These are phyloP conservation scores for Candida insectorum DNA, from an alignment of 805 yeast species.

Conservation along the genomic window DNA sequence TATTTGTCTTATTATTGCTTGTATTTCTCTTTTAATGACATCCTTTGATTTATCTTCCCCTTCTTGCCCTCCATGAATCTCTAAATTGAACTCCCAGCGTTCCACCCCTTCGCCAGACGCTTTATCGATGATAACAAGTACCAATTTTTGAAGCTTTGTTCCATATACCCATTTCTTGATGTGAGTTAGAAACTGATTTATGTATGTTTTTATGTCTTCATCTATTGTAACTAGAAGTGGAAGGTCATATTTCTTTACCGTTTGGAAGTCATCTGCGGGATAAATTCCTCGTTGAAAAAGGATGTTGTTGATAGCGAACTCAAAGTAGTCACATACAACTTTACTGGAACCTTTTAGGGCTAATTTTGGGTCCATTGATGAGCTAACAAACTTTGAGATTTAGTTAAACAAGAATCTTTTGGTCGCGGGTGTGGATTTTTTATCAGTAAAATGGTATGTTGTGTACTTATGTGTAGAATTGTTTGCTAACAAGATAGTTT, in stretches of 20 bases:
- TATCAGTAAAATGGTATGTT: too few relatives aligned
- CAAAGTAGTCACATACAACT: constrained; percentile 78
- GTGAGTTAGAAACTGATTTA: constrained; percentile 64
- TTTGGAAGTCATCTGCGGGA: constrained; percentile 79
- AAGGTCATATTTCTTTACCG: constrained; percentile 76
- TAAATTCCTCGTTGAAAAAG: constrained; percentile 88
- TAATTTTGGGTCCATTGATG: constrained; percentile 30
- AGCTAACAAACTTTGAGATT: too few relatives aligned
- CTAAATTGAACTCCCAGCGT: constrained; percentile 80
- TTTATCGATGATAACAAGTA: constrained; percentile 69
- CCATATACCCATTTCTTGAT: constrained; percentile 68
- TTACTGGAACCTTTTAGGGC: constrained; percentile 78
- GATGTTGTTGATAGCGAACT: constrained; percentile 75
- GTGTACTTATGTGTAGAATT: too few relatives aligned
- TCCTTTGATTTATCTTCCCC: constrained; percentile 33
- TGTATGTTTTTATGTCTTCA: constrained; percentile 70
- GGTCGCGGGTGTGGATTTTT: too few relatives aligned
- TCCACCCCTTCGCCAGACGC: constrained; percentile 69
- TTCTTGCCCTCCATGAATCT: constrained; percentile 26
- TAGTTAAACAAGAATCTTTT: too few relatives aligned
- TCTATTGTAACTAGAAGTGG: constrained; percentile 70
- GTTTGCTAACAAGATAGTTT: too few relatives aligned
- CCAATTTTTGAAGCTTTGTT: constrained; percentile 63
- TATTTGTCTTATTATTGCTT: constrained; percentile 80
- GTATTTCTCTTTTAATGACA: constrained; percentile 71